Evolutionary conservation across 2,329 filamentous ascomycete genomes (phyloP), one percentile per base, ranked within the genome.

Genomic region (Calonectria naviculata): DNA sequence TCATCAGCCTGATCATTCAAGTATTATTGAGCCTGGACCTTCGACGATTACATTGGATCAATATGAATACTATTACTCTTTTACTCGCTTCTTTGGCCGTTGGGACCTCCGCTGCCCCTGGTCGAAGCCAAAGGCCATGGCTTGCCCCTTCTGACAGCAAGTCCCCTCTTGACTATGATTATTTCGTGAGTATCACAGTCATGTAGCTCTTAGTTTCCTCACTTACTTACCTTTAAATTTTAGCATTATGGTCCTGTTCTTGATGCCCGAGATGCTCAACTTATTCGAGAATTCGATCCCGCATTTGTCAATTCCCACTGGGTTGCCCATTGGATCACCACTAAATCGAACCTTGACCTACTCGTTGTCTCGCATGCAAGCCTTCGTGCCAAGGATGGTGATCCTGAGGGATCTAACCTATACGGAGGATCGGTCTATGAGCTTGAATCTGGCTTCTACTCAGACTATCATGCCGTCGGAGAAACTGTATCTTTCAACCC

Each of bases 241-340:
- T 8, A 56, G 52, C 19, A 56, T n/a, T 56, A 19, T 9, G 52
- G 52, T 15, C 52, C 52, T 6, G 52, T 56, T 5, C 17, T 56
- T 19, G 52, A 56, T 15, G 52, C 31, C 5, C 29, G 52, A 19
- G 31, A 56, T 21, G 31, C 52, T 2, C 31, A 56, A 19, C 52
- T 56, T 26, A 19, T 56, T 36, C 52, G 52, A 2, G 31, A 38
- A 36, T 56, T 56, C 31, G 52, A 56, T 13, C 4, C 52, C 17
- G 31, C n/a, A 8, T 56, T 17, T 24, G 31, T 56, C n/a, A 56
- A 56, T 21, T 56, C 52, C 6, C 52, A 56, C n/a, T 56, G 52
- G 52, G 52, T 56, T 34, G 52, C 52, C 3, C 52, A 56, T 36
- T 56, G 52, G 52, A 56, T 56, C 13, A 56, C 52, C 31, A 56